Evolutionary conservation across 2,329 filamentous ascomycete species (phyloP).

Genomic region (Cercospora sp.): DNA sequence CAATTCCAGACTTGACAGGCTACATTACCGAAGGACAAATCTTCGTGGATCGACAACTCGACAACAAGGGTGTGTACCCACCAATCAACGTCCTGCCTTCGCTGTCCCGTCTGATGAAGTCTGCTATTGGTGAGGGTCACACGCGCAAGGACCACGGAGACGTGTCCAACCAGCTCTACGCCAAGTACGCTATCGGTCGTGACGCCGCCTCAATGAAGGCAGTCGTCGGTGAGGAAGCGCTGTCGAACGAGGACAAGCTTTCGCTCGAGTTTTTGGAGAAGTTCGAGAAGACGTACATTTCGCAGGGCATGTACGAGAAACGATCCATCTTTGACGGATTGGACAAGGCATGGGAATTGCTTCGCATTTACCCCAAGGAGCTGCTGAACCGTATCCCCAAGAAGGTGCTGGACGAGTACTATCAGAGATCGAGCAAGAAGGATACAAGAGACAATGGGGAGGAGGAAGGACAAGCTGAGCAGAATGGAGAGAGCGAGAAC

Average conservation of each 20-base stretch:
- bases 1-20: constrained; percentile 96
- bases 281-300: constrained; percentile 94
- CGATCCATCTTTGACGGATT: constrained; percentile 90
- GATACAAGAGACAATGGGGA: constrained; percentile 50
- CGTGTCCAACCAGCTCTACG: constrained; percentile 98
- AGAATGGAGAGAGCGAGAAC: constrained; percentile 35
- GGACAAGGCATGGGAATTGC: constrained; percentile 92
- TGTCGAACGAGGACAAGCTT: constrained; percentile 94
- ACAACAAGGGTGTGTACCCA: constrained; percentile 97
- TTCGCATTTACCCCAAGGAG: constrained; percentile 97
- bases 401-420: constrained; percentile 56
- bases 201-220: constrained; percentile 99
- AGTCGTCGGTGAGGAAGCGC: constrained; percentile 94
- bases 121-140: constrained; percentile 95
- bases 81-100: constrained; percentile 98
- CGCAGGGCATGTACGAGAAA: constrained; percentile 87
- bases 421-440: constrained; percentile 47
- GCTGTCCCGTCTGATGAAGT: constrained; percentile 99
- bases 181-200: constrained; percentile 98
- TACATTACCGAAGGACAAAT: constrained; percentile 99
- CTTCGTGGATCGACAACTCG: constrained; percentile 87
- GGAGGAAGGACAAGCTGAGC: constrained; percentile 32
- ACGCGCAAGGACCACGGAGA: constrained; percentile 96
- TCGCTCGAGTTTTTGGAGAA: constrained; percentile 98
- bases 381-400: constrained; percentile 78